Evolutionary conservation across 495 filamentous ascomycete species (phyloP), one percentile per base, ranked within the genome.

Genomic region (Penicillium chermesinum): DNA sequence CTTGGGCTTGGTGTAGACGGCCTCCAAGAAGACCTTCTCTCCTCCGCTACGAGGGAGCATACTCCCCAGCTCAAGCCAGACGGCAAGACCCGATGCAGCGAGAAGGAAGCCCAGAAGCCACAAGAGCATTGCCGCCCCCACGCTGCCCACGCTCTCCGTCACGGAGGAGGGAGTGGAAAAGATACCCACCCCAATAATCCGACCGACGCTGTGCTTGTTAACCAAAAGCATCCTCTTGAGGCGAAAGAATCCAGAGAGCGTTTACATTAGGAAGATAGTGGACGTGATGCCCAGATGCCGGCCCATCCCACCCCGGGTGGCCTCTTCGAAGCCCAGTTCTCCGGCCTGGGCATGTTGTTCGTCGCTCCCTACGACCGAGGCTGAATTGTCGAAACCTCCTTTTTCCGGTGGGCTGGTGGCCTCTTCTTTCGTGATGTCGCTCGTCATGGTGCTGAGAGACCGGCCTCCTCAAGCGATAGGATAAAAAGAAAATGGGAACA

Each of bases 21-120:
- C 85, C 52, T 89, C 84, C 34, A 88, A 77, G 49, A 88, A 88
- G 14, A 87, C 78, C 57, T 88, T 88, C 37, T 79, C 74, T 19
- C 83, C 85, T 4, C 84, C 83, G 16, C 76, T 82, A 16, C 81
- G 68, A 12, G 84, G 84, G 38, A 86, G 67, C 75, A 86, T 84
- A 55, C 74, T 82, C 1, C 83, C 84, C 52, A 81, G 80, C 55
- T 88, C 85, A 4, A 88, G 62, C 32, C 68, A 74, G 2, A 88
- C 72, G 1, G 75, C 71, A 2, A 87, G 59, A 0, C 82, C 84
- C 27, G 72, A 79, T 20, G 70, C 75, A 1, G 78, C 72, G 3
- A 86, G 64, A 9, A 79, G 15, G n/a, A 81, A 71, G 5, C 83
- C 84, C 0, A 79, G 62, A 1, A 82, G 48, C 85, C 84, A 89